These are phyloP conservation scores for Thraustochytrium sp. DNA, from an alignment of 352 stramenopile genomes.

Conservation along the genomic window DNA sequence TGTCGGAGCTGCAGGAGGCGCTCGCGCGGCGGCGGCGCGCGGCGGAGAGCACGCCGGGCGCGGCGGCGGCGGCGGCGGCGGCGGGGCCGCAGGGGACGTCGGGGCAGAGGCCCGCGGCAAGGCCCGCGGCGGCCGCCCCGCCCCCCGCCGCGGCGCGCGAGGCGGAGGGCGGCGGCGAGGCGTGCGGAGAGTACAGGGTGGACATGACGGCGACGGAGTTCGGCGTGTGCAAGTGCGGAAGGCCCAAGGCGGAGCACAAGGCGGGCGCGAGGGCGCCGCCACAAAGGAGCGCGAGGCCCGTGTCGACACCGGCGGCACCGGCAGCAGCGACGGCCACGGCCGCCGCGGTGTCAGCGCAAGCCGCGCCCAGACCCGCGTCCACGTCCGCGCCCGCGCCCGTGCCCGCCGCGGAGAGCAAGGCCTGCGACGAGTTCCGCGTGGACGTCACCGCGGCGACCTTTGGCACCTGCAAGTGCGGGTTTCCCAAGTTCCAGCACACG, in stretches of 20 bases:
- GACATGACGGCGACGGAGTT: conserved; percentile 6
- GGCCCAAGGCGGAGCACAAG: conserved; percentile 4
- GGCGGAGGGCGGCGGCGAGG: background rate
- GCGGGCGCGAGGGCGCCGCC: background rate
- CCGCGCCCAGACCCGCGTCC: background rate
- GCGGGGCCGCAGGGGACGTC: background rate
- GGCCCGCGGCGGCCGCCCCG: background rate
- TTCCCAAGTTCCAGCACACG: conserved; percentile 5
- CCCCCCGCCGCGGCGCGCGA: background rate
- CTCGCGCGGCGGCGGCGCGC: background rate
- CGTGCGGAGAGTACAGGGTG: background rate
- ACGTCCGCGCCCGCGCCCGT: background rate
- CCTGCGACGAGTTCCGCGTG: conserved; percentile 17
- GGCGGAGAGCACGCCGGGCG: background rate
- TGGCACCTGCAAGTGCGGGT: conserved; percentile 22
- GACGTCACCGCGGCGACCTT: conserved; percentile 13
- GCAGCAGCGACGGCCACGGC: background rate
- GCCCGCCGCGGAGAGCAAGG: background rate
- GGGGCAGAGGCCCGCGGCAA: background rate
- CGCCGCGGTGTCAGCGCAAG: background rate
- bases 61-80: background rate
- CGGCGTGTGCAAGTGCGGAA: conserved; percentile 26
- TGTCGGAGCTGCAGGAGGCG: conserved; percentile 10
- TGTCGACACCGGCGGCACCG: background rate
- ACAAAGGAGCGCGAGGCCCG: background rate